A percentile compares a stretch with the other conserved stretches of the same genome.
Conservation (phyloP, 345 rosid species). For the Geranium brycei region DNA sequence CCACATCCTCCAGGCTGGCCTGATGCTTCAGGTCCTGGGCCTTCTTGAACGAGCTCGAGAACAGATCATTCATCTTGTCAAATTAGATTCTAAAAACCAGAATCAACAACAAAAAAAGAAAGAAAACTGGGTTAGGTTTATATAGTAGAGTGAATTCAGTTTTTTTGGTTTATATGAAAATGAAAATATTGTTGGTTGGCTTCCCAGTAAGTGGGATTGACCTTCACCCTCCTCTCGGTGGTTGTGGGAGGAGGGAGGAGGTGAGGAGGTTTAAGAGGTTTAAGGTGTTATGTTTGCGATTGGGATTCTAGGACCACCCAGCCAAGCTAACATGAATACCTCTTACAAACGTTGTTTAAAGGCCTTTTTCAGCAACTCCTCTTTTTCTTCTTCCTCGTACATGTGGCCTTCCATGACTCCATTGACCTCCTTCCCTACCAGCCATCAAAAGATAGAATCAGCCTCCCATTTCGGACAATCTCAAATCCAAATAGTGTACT, state of each 20-base stretch:
- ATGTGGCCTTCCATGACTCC: background rate
- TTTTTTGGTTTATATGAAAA: too few relatives aligned
- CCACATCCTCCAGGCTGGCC: slow-evolving; percentile 42
- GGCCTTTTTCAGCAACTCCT: background rate
- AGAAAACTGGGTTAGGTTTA: too few relatives aligned
- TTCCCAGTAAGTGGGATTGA: background rate
- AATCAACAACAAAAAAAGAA: too few relatives aligned
- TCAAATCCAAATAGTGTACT: too few relatives aligned
- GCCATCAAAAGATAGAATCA: background rate
- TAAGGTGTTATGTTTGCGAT: background rate
- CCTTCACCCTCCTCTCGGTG: background rate
- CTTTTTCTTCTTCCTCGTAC: background rate
- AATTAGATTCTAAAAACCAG: background rate
- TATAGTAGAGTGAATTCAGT: too few relatives aligned
- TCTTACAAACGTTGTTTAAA: background rate
- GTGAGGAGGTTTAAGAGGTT: background rate
- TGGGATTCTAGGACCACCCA: background rate
- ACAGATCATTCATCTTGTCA: slow-evolving; percentile 59
- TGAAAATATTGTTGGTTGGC: background rate
- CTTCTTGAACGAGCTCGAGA: slow-evolving; percentile 68
- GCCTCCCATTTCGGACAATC: too few relatives aligned
- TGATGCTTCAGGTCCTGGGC: slow-evolving; percentile 60
- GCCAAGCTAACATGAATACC: background rate
- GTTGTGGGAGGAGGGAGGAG: background rate
- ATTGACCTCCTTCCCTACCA: background rate